Evolutionary conservation across 169 alveolate species (phyloP).

Genomic region (Theileria orientalis): DNA sequence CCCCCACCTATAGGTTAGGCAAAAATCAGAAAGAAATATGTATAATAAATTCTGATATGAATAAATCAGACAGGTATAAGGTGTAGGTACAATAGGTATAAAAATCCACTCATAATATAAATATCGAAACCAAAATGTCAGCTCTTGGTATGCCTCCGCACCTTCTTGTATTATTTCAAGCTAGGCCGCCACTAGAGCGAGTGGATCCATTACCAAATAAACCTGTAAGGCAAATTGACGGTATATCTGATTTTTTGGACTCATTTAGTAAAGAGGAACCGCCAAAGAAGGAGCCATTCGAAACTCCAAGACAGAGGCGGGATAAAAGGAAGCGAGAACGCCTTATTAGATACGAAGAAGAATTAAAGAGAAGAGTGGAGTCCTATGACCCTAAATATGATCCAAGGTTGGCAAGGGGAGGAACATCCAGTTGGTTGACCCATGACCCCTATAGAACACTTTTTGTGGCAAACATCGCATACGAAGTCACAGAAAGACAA

Average conservation of each 20-base stretch:
- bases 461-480: constrained; percentile 89
- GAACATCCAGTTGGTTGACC: constrained; percentile 65
- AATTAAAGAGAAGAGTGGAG: constrained; percentile 42
- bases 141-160: constrained; percentile 85
- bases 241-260: constrained; percentile 62
- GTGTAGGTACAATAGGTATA: no score
- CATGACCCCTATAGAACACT: constrained; percentile 92
- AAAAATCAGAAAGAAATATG: no score
- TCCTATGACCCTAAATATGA: constrained; percentile 68
- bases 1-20: background rate
- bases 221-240: constrained; percentile 57
- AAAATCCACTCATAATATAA: no score
- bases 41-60: no score
- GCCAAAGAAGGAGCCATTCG: constrained; percentile 70
- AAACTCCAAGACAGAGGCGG: constrained; percentile 67
- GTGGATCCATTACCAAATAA: constrained; percentile 56
- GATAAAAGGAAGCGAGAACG: constrained; percentile 64
- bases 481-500: constrained; percentile 89
- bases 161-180: constrained; percentile 74
- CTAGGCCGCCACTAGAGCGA: constrained; percentile 74
- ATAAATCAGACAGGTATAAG: background rate
- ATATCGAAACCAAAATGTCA: constrained; percentile 54
- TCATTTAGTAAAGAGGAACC: constrained; percentile 63
- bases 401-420: constrained; percentile 59
- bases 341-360: constrained; percentile 49